Conservation (phyloP, 805 yeast genomes). For the Zygoascus bituminiphila region DNA sequence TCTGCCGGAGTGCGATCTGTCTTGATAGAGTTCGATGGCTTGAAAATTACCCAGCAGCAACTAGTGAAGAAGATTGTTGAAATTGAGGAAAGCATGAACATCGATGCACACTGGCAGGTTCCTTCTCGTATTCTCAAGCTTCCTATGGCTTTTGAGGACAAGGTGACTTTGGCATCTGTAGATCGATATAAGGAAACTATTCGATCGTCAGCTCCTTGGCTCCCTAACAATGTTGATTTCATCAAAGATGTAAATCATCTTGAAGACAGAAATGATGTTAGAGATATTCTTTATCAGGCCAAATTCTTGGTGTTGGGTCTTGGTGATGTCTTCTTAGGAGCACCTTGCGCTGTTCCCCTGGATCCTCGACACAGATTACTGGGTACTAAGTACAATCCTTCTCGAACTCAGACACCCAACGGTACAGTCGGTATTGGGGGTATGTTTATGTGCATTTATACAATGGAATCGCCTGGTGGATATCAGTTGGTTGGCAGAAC, state of each 20-base stretch:
- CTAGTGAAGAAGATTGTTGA: conserved; percentile 59
- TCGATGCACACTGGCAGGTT: conserved; percentile 76
- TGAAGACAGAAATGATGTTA: conserved; percentile 56
- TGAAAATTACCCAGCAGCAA: conserved; percentile 48
- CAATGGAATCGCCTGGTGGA: conserved; percentile 98
- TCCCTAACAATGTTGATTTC: conserved; percentile 95
- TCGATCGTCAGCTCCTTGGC: conserved; percentile 91
- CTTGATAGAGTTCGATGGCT: conserved; percentile 72
- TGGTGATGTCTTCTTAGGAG: conserved; percentile 96
- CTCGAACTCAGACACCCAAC: conserved; percentile 91
- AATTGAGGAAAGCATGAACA: conserved; percentile 65
- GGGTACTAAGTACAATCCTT: conserved; percentile 93
- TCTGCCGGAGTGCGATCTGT: conserved; percentile 96
- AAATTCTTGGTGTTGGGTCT: conserved; percentile 87
- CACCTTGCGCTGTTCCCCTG: conserved; percentile 97
- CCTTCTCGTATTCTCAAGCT: conserved; percentile 72
- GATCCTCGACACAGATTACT: conserved; percentile 92
- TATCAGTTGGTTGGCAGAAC: conserved; percentile 95
- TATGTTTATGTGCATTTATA: conserved; percentile 96
- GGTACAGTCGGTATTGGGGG: conserved; percentile 99
- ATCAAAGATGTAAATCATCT: conserved; percentile 83
- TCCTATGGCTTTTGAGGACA: conserved; percentile 96
- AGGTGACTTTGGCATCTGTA: conserved; percentile 81
- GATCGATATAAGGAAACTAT: conserved; percentile 89
- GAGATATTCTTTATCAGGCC: conserved; percentile 81